phyloP scores from a whole-genome alignment of 1,284 basidiomycete genomes.

The Phlebopus sp. region DNA sequence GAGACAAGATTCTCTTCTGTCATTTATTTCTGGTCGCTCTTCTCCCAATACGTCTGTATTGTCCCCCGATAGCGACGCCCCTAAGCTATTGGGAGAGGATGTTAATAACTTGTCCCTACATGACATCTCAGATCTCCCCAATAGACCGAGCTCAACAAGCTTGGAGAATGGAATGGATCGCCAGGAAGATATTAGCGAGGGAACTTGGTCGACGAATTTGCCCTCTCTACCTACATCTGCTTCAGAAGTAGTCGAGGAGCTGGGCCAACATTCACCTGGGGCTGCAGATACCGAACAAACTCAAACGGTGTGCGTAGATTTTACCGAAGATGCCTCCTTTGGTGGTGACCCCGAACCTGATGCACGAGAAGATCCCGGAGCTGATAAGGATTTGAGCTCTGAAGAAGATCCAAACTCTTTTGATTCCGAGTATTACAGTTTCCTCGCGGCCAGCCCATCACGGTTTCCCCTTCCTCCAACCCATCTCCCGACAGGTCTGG shows the following conservation, averaged over 20 bases:
- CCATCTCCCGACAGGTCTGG: conserved; percentile 7
- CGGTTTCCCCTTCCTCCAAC: conserved; percentile 22
- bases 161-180: background rate
- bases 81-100: conserved; percentile 7
- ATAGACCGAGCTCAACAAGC: background rate
- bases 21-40: conserved; percentile 18
- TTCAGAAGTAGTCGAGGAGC: background rate
- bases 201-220: background rate
- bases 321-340: too few species aligned
- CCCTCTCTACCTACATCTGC: background rate
- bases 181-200: background rate
- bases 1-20: conserved; percentile 15
- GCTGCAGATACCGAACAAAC: too few species aligned
- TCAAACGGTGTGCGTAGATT: too few species aligned
- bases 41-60: conserved; percentile 25
- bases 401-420: conserved; percentile 2
- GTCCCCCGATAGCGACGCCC: conserved; percentile 19
- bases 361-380: background rate
- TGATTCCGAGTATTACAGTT: conserved; percentile 2
- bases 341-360: background rate
- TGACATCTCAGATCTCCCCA: background rate
- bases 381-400: background rate
- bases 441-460: conserved; percentile 5
- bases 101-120: background rate
- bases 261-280: background rate